Base-by-base conservation (phyloP, 495 filamentous ascomycete species). In the Neurospora discreta region DNA sequence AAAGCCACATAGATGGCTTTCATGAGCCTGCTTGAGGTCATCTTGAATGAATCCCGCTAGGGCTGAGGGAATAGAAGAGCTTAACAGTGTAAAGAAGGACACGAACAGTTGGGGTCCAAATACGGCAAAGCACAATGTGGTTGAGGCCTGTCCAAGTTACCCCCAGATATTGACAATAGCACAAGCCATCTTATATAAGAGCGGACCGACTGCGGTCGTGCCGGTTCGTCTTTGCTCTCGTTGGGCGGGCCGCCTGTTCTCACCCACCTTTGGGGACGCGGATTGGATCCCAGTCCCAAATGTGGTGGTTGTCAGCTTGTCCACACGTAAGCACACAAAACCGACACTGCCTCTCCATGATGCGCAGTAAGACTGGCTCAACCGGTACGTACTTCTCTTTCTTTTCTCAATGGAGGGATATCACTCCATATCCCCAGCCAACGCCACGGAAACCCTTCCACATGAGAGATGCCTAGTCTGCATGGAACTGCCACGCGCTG, bases 1-100 rank as follows among this genome's bases (percentile, higher is more conserved):
- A 84, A 65, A 46, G 81, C 77, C 71, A 75, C 69, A 68, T 75
- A 74, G 52, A 78, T 78, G 70, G 41, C 72, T 39, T 72, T 72
- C 30, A 78, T 43, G 11, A 73, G 46, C 46, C 23, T 6, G 23
- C 23, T 58, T 23, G 46, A 58, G 30, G 46, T 11, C 46, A 58
- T 58, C 1, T 5, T 58, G 46, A 58, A 58, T 5, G 46, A 26
- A 15, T 26, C 3, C 46, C 23, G 20, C 46, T 58, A 58, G 11
- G 20, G 46, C 46, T 58, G 44, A 20, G 43, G 8, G 3, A n/a
- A 20, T 23, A 46, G 44, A 4, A 58, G 11, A 58, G 20, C 20
- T 15, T 7, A 5, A 26, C 11, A 30, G 46, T 15, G 10, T 15
- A 26, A 15, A 23, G 46, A 58, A 58, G 13, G 13, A 58, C 13